Conservation (phyloP, 495 filamentous ascomycete genomes). For the Trichoderma gamsii region DNA sequence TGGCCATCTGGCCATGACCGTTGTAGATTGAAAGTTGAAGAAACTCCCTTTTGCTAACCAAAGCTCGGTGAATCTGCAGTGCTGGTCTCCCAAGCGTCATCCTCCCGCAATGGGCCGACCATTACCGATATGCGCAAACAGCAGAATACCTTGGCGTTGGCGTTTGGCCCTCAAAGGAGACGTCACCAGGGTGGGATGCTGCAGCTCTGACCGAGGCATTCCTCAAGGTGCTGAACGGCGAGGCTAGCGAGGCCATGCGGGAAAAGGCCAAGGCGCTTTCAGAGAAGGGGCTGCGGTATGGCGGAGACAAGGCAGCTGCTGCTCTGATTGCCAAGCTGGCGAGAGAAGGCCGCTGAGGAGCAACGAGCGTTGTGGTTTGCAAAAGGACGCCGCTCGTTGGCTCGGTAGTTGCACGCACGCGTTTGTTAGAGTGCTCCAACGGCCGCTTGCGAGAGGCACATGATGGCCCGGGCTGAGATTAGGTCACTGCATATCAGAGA, state of each 20-base stretch:
- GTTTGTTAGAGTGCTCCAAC: neutral
- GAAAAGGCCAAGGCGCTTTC: neutral
- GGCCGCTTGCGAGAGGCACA: neutral
- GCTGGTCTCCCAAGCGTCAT: conserved; percentile 41
- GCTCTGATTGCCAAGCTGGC: neutral
- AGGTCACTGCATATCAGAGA: neutral
- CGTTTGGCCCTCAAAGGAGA: conserved; percentile 4
- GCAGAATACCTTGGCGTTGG: conserved; percentile 43
- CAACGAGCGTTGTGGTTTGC: neutral
- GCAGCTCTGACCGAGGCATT: neutral
- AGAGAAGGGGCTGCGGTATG: neutral
- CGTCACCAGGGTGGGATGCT: neutral
- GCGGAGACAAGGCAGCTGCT: neutral
- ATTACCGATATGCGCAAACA: conserved; percentile 40
- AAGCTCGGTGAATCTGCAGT: conserved; percentile 19
- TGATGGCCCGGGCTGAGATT: neutral
- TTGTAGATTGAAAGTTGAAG: neutral
- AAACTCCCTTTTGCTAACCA: neutral
- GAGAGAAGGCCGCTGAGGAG: neutral
- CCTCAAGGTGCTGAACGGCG: neutral
- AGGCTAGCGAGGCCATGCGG: neutral
- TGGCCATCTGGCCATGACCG: neutral
- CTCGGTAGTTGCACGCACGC: too few relatives aligned
- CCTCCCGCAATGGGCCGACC: conserved; percentile 43
- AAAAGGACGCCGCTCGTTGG: neutral